Base-by-base conservation (phyloP, 441 rosid species). In the Aleurites moluccanus region DNA sequence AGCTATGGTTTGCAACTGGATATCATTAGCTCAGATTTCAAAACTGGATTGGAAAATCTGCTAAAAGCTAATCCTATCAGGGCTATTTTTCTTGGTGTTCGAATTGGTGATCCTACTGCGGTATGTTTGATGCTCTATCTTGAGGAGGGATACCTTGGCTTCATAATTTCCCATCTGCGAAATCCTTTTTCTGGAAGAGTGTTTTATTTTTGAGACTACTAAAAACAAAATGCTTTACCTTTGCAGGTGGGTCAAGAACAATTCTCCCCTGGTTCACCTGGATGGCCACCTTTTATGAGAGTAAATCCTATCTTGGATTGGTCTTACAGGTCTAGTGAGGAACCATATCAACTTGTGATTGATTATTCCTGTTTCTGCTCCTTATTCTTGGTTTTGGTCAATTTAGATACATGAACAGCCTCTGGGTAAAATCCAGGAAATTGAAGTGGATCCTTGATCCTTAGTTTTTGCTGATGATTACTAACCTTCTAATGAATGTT, bases 211-310 rank as follows among this genome's bases (percentile, higher is more conserved):
- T 70, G 72, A 56, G 44, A 55, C 66, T 38, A 0, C 18, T 64
- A 53, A 30, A 76, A 74, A 67, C 67, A 64, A 68, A 72, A 50
- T 49, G 16, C 73, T 50, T 47, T 23, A 33, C 67, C 69, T 33
- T 74, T 78, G 59, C 85, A 96, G 99, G 97, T 92, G 72, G 99
- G 99, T 74, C 99, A 96, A 85, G 98, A 96, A 80, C 99, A 91
- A 74, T 96, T 96, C 83, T 96, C 98, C 65, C 99, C 99, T 52
- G 92, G 98, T 83, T 92, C 99, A 73, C 96, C 97, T 67, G 98
- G 99, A 66, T 96, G 99, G 99, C 99, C 99, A 15, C 91, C 97
- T 73, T 96, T 96, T 82, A 96, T 96, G 98, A 90, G 99, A 85
- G 94, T 96, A 81, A 96, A 96, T 91, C 99, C 98, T 72, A 96